phyloP scores from a whole-genome alignment of 2,329 filamentous ascomycete species.

The Epicoccum sorghinum region DNA sequence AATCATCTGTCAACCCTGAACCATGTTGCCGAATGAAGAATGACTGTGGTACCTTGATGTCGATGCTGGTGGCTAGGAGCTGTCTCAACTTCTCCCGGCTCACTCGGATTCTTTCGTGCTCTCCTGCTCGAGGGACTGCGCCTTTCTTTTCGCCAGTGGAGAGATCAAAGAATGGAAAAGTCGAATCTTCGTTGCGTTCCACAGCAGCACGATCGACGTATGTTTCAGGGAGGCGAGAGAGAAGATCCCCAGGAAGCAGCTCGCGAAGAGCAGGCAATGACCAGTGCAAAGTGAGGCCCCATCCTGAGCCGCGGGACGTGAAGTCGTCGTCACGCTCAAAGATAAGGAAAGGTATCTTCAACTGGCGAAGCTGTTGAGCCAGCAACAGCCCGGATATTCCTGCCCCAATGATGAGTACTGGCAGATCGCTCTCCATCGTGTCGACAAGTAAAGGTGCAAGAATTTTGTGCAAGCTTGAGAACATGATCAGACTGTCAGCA shows the following conservation, averaged over 20 bases:
- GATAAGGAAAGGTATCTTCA: conserved; percentile 26
- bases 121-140: conserved; percentile 5
- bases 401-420: conserved; percentile 32
- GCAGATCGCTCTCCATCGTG: conserved; percentile 4
- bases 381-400: conserved; percentile 30
- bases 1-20: background rate
- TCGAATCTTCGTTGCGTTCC: conserved; percentile 14
- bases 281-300: conserved; percentile 28
- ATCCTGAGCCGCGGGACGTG: conserved; percentile 21
- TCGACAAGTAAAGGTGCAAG: background rate
- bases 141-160: conserved; percentile 16
- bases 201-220: conserved; percentile 21
- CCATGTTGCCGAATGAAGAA: no score
- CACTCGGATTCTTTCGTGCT: conserved; percentile 14
- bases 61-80: conserved; percentile 14
- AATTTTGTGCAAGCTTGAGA: background rate
- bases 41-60: conserved; percentile 8
- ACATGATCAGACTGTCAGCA: conserved; percentile 2
- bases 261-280: conserved; percentile 16
- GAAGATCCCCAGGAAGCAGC: conserved; percentile 10
- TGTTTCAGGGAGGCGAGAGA: conserved; percentile 10
- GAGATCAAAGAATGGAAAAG: conserved; percentile 22
- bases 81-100: conserved; percentile 13
- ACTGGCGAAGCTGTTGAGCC: conserved; percentile 28
- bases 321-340: conserved; percentile 30